phyloP scores from a whole-genome alignment of 1,284 basidiomycete genomes.

The Rhizopogon hawkerae region DNA sequence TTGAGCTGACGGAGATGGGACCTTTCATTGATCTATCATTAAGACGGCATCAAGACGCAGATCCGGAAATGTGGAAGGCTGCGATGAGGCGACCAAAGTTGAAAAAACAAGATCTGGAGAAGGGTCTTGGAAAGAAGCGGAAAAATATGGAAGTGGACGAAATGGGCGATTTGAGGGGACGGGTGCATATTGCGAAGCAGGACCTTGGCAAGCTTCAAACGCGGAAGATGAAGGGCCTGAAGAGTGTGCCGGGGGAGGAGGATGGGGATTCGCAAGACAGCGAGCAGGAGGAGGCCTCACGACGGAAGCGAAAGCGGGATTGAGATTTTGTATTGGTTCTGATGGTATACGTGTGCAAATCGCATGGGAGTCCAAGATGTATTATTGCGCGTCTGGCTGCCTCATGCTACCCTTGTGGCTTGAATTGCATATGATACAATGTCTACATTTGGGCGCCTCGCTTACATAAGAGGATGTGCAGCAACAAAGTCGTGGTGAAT shows the following conservation, averaged over 20 bases:
- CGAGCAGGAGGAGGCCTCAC: slow-evolving; percentile 12
- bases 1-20: slow-evolving; percentile 84
- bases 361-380: background rate
- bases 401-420: slow-evolving; percentile 3
- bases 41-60: slow-evolving; percentile 68
- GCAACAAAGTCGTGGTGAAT: background rate
- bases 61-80: slow-evolving; percentile 71
- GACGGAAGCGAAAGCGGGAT: slow-evolving; percentile 12
- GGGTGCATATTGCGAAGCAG: slow-evolving; percentile 86
- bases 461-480: slow-evolving; percentile 15
- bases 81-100: slow-evolving; percentile 83
- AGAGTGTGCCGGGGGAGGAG: slow-evolving; percentile 32
- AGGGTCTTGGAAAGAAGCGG: slow-evolving; percentile 83
- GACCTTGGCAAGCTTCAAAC: slow-evolving; percentile 83
- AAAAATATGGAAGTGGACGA: slow-evolving; percentile 97
- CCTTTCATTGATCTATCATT: slow-evolving; percentile 82
- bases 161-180: slow-evolving; percentile 93
- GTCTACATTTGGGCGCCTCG: background rate
- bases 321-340: slow-evolving; percentile 6
- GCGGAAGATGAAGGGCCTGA: slow-evolving; percentile 88
- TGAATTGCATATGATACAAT: background rate
- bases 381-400: background rate
- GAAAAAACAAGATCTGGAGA: slow-evolving; percentile 77
- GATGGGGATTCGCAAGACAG: slow-evolving; percentile 26
- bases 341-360: background rate